Evolutionary conservation across 225 moss, liverwort and hornwort genomes (phyloP), one percentile per base, ranked within the genome.

Genomic region (Physcomitrellopsis africana): DNA sequence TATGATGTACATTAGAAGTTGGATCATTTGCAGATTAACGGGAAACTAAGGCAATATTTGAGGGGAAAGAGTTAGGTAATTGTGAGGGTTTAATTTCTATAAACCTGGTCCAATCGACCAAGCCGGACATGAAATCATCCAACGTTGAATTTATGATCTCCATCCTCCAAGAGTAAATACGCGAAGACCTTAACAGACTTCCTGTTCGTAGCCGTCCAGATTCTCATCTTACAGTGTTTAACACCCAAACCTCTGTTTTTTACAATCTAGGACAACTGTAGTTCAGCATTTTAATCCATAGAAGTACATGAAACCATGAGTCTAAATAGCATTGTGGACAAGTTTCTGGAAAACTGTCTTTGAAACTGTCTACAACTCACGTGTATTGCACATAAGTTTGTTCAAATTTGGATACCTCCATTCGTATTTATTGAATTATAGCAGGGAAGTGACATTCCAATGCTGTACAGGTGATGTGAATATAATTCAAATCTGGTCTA

Each of bases 101-200:
- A 77, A 82, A 76, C 88, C 88, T 42, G 82, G 83, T 22, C 93
- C 93, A 41, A 86, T 81, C 89, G 93, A 89, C 22, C 93, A 94
- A 60, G 90, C 94, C 65, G 92, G 89, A 84, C 95, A 94, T 79
- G 97, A 92, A 76, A 91, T 93, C 64, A 99, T 93, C 97, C 97
- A 93, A 81, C 93, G 94, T 72, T 95, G 90, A 76, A 95, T 92
- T 57, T 99, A 95, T 94, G 89, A 77, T 95, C 95, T 37, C 93
- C 95, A 90, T 99, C 97, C 73, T 95, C 95, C 79, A 95, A 77
- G 60, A 99, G 76, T 68, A 93, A 72, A 82, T 93, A 95, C 10
- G 95, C 81, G 48, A 93, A 99, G 56, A 93, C 89, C 87, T 85
- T 92, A 26, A 78, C 84, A 32, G 85, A 87, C 82, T 93, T 99